These are phyloP conservation scores for Ascochyta rabiei DNA, from an alignment of 2,329 filamentous ascomycete genomes.

Conservation along the genomic window DNA sequence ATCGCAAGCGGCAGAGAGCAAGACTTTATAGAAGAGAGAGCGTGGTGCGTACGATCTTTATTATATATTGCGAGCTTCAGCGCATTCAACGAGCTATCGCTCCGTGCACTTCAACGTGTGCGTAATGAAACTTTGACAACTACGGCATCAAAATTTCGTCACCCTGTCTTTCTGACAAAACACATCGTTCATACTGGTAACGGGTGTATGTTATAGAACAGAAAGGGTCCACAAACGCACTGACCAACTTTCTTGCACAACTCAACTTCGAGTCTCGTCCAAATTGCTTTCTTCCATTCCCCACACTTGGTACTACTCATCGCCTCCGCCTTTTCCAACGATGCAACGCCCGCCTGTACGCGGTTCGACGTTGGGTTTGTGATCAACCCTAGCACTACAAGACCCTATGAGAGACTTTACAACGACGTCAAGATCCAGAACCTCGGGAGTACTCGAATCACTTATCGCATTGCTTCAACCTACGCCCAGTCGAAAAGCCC, in stretches of 20 bases:
- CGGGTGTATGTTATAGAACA: not conserved
- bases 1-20: not conserved
- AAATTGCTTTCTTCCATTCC: not conserved
- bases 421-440: not conserved
- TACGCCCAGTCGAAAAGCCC: not conserved
- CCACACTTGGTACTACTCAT: not conserved
- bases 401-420: no score
- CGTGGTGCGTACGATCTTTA: not conserved
- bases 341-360: no score
- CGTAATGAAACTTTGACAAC: constrained; percentile 4
- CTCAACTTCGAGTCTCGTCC: not conserved
- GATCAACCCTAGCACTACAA: no score
- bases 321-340: not conserved
- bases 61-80: constrained; percentile 6
- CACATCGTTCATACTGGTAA: not conserved
- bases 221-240: not conserved
- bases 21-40: not conserved
- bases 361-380: no score
- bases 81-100: constrained; percentile 15
- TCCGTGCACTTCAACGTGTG: constrained; percentile 18
- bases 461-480: not conserved
- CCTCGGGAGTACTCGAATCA: no score
- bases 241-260: not conserved
- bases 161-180: not conserved
- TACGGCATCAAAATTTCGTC: not conserved